Percentiles rank a stretch among this genome's conserved stretches.
phyloP scores from a whole-genome alignment of 805 yeast species.

The Yarrowia alimentaria region DNA sequence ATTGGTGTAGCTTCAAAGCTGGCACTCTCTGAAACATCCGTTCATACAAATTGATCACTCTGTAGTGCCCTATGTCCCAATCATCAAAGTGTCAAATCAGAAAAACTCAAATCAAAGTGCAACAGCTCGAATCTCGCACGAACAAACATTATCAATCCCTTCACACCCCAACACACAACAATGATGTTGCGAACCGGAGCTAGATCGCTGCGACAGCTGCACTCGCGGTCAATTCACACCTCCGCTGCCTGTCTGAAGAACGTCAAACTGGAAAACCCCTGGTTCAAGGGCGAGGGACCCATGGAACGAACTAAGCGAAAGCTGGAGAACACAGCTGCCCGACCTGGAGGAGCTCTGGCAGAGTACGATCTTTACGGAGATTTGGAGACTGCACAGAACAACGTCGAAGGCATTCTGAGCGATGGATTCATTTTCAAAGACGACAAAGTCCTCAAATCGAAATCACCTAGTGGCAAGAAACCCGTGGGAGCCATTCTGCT shows the following conservation, averaged over 20 bases:
- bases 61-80: no score
- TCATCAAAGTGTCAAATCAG: no score
- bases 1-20: no score
- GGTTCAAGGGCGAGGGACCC: slow-evolving; percentile 27
- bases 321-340: slow-evolving; percentile 24
- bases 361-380: slow-evolving; percentile 49
- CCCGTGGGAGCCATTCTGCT: slow-evolving; percentile 38
- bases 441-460: slow-evolving; percentile 46
- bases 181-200: slow-evolving; percentile 18
- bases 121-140: no score
- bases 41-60: no score
- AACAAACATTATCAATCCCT: neutral
- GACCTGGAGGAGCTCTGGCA: slow-evolving; percentile 36
- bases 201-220: neutral
- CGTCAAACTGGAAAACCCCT: slow-evolving; percentile 25
- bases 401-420: slow-evolving; percentile 50
- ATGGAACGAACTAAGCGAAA: slow-evolving; percentile 27
- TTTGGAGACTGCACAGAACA: slow-evolving; percentile 48
- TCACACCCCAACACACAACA: slow-evolving; percentile 4
- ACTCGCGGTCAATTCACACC: slow-evolving; percentile 20
- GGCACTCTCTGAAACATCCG: no score
- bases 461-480: slow-evolving; percentile 35
- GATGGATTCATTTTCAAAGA: slow-evolving; percentile 62
- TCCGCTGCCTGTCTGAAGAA: slow-evolving; percentile 4
- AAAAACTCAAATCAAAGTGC: no score